Base-by-base conservation (phyloP, 495 filamentous ascomycete genomes). In the Massariosphaeria phaeospora region DNA sequence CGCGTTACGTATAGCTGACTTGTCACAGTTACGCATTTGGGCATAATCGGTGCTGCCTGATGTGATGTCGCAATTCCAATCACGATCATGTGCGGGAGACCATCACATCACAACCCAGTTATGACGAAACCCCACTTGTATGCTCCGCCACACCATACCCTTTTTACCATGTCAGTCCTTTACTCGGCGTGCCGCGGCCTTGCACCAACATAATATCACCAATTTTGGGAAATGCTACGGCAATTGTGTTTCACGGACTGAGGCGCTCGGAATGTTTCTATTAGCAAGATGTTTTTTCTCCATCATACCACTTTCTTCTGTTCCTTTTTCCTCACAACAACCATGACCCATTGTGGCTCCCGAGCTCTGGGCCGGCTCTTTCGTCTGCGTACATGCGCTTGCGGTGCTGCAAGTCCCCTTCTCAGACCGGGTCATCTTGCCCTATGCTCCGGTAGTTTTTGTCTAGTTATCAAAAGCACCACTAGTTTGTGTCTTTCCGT, bases 11-110 rank as follows among this genome's bases (percentile, higher is more conserved):
- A 46, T 42, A 40, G 51, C 42, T 55, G 18, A 51, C 48, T 36
- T 43, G 35, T 47, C 42, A 41, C 57, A 72, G 70, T 59, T 72
- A 52, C 67, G 70, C 40, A 69, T 72, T 57, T 66, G 64, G 64
- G 64, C 65, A 58, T 67, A 60, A 58, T 48, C 18, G 35, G 31
- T 33, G 6, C 36, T 33, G n/a, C 48, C 33, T 48, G 24, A 55
- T 56, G 45, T 56, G 46, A 63, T 47, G 30, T 50, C 47, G 49
- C 54, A 58, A 51, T 44, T 23, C 51, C 43, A 41, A 55, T 29
- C 25, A 61, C 13, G 25, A 47, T 26, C 27, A 41, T 15, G 53
- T 50, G 26, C 39, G 23, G 18, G 31, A 9, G 17, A 51, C 41
- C 47, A 36, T 46, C 57, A 57, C 54, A 51, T 48, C 48, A 21